Evolutionary conservation across 352 stramenopile genomes (phyloP), one percentile per base, ranked within the genome.

Genomic region (Phytophthora chlamydospora): DNA sequence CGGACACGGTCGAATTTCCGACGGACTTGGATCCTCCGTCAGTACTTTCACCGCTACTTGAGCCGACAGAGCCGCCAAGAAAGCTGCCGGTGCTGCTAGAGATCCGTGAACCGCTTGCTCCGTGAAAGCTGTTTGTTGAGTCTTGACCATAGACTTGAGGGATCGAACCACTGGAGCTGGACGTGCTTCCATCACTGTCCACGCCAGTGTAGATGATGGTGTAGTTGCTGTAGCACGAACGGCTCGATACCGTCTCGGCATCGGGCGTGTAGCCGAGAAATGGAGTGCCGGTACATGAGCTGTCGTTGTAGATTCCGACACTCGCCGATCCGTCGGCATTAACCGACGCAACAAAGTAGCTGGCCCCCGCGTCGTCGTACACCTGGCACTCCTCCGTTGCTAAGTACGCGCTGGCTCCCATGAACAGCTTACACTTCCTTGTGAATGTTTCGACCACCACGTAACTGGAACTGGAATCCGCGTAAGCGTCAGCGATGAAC

Each of bases 181-280:
- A 33, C 50, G 14, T 58, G n/a, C 33, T 35, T 9, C 8, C 10
- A 29, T 16, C 19, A n/a, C 40, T 48, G 7, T 8, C 45, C 9
- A 21, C 16, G 29, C 44, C 41, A 10, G 34, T 24, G 44, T 67
- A 62, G 27, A 71, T 46, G 2, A 67, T 36, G 43, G 21, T 62
- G 62, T 62, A 51, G 38, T 62, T 62, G 10, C 34, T 62, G 44
- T 49, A 71, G 19, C 62, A 67, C 36, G 62, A 71, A 50, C 62
- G 62, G 19, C 11, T 62, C 32, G 57, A 39, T 6, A 71, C 32
- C 32, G 33, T 58, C 8, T 66, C 57, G 16, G 17, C 62, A 16
- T 58, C 52, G 7, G 62, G 36, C 29, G 54, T 40, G 11, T 58
- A 71, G 4, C 38, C 40, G 21, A 67, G 32, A 32, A 62, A 55